These are phyloP conservation scores for Cryptosporidium sp. DNA, from an alignment of 169 alveolate species.

Conservation along the genomic window DNA sequence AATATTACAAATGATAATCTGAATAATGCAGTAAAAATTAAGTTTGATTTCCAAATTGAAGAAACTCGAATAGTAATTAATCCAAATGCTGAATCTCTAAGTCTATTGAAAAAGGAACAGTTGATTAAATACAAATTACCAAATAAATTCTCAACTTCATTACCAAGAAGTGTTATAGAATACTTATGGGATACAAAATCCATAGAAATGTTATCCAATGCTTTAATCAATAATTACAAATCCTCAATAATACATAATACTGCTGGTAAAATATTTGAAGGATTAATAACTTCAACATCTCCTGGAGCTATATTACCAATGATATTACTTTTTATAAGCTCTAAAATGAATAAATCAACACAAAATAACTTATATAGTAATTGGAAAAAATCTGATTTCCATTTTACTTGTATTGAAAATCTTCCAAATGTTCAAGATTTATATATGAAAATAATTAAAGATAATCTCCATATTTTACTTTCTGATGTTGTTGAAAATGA, in stretches of 20 bases:
- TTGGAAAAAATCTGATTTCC: slow-evolving; percentile 67
- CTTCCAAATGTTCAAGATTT: slow-evolving; percentile 66
- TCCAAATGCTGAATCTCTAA: slow-evolving; percentile 25
- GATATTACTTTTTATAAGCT: slow-evolving; percentile 42
- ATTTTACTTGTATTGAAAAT: slow-evolving; percentile 68
- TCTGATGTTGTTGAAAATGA: slow-evolving; percentile 62
- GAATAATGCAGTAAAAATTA: neutral
- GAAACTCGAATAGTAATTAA: slow-evolving; percentile 35
- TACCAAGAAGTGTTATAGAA: slow-evolving; percentile 62
- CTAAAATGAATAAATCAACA: slow-evolving; percentile 39
- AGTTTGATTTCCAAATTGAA: slow-evolving; percentile 56
- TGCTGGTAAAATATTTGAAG: slow-evolving; percentile 42
- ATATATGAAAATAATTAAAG: slow-evolving; percentile 38
- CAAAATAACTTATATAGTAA: slow-evolving; percentile 17
- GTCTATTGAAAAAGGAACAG: neutral
- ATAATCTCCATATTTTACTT: slow-evolving; percentile 37
- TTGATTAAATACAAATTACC: neutral
- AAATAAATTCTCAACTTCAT: slow-evolving; percentile 25
- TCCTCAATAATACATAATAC: slow-evolving; percentile 11
- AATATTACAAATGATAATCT: neutral
- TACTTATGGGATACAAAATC: slow-evolving; percentile 66
- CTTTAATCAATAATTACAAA: slow-evolving; percentile 20
- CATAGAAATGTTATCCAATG: slow-evolving; percentile 45
- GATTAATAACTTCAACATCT: slow-evolving; percentile 52
- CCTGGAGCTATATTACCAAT: slow-evolving; percentile 64